These are phyloP conservation scores for Durio zibethinus DNA, from an alignment of 345 rosid genomes.

Conservation along the genomic window DNA sequence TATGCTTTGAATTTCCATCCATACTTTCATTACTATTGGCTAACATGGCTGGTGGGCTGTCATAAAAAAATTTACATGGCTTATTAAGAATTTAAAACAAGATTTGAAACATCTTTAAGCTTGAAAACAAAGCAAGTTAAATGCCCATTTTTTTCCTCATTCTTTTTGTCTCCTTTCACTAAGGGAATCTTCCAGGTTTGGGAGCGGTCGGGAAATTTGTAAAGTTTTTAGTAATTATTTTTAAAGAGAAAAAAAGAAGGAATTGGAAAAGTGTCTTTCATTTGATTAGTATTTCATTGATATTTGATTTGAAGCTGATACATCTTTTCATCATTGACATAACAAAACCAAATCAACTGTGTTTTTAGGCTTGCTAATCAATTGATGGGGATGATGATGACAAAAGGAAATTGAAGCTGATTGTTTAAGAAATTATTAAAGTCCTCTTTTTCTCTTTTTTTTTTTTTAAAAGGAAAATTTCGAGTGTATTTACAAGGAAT, in stretches of 20 bases:
- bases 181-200: background rate
- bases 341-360: background rate
- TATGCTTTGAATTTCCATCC: background rate
- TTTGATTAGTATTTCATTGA: background rate
- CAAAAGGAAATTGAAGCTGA: background rate
- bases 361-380: background rate
- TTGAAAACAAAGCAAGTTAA: background rate
- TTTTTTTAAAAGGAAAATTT: background rate
- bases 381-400: background rate
- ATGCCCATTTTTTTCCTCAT: background rate
- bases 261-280: background rate
- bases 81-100: background rate
- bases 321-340: background rate
- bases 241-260: background rate
- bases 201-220: background rate
- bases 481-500: too few species aligned
- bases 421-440: background rate
- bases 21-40: too few species aligned
- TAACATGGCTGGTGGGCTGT: background rate
- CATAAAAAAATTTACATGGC: too few species aligned
- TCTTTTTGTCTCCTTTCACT: background rate
- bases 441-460: background rate
- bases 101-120: background rate
- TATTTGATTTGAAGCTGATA: background rate
- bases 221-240: background rate